These are phyloP conservation scores for Thermothielavioides terrestris DNA, from an alignment of 495 filamentous ascomycete species.

Conservation along the genomic window DNA sequence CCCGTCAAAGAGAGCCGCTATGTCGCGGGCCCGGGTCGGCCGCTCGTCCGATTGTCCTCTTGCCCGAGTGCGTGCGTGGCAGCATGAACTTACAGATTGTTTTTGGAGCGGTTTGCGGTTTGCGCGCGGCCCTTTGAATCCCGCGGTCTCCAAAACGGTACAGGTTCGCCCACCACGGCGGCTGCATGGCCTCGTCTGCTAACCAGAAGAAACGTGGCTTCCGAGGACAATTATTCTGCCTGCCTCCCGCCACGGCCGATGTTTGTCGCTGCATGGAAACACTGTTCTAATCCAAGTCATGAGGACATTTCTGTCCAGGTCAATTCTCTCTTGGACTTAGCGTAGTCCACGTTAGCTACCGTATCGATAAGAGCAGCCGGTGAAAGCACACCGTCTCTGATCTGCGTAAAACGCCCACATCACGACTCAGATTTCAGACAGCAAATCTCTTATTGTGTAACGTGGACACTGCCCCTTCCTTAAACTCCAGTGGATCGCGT, in stretches of 20 bases:
- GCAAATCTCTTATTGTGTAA: too few species aligned
- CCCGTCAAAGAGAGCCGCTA: too few species aligned
- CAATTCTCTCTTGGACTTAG: too few species aligned
- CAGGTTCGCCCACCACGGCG: neutral
- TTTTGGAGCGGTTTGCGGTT: neutral
- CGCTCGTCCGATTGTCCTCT: neutral
- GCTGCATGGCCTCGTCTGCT: neutral
- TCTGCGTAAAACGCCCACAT: neutral
- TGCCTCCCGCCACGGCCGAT: neutral
- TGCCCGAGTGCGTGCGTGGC: neutral
- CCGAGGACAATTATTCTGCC: too few species aligned
- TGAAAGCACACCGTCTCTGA: too few species aligned
- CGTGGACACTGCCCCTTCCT: too few species aligned
- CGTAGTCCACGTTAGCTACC: too few species aligned
- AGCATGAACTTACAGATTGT: slow-evolving; percentile 4
- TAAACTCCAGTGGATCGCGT: too few species aligned
- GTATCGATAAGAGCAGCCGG: too few species aligned
- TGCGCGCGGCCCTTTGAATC: neutral
- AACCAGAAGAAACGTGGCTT: too few species aligned
- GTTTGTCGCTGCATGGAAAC: neutral
- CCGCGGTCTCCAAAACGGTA: slow-evolving; percentile 1
- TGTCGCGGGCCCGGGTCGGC: neutral
- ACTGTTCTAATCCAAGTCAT: too few species aligned
- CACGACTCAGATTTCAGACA: neutral
- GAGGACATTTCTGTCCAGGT: too few species aligned